Evolutionary conservation across 495 filamentous ascomycete species (phyloP), one percentile per base, ranked within the genome.

Genomic region (Aspergillus conjunctus): DNA sequence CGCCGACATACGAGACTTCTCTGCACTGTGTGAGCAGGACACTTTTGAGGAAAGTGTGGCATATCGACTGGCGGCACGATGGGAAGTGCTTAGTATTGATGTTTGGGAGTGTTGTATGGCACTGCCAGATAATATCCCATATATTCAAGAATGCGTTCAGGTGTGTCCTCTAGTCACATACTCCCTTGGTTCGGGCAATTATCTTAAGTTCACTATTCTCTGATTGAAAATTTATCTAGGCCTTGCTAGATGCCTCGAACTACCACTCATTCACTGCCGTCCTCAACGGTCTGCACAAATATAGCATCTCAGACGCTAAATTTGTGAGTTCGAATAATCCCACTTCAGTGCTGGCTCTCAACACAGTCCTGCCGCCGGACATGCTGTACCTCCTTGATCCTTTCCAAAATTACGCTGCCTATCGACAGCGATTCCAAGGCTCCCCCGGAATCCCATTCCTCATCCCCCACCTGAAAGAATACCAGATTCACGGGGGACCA

Each of bases 91-190:
- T 11, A 72, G 67, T 26, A 64, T 69, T 12, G 66, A 70, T 0
- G 72, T 76, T 1, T 77, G 74, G 74, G 77, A 79, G 56, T 77
- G 73, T 51, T 79, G 77, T 46, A 70, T 62, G 0, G 74, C 71
- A n/a, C 56, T 78, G 15, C 76, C 76, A 17, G 71, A 76, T 4
- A 18, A 68, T 32, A 66, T 73, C 10, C 59, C 54, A 21, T 70
- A 62, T 48, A 64, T 79, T 6, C 71, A 73, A 62, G 74, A 77
- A 37, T 72, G 73, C 50, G 58, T 73, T 32, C 61, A 75, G 60
- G 77, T 76, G 26, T 64, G 69, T 37, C 45, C 10, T 39, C 22
- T 21, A 11, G 48, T 32, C 34, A 18, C 14, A 45, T 30, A 17
- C 26, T 22, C 6, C 37, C 20, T 26, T n/a, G 10, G 20, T 2